Base-by-base conservation (phyloP, 2,329 filamentous ascomycete genomes). In the Xylariaceae sp. region DNA sequence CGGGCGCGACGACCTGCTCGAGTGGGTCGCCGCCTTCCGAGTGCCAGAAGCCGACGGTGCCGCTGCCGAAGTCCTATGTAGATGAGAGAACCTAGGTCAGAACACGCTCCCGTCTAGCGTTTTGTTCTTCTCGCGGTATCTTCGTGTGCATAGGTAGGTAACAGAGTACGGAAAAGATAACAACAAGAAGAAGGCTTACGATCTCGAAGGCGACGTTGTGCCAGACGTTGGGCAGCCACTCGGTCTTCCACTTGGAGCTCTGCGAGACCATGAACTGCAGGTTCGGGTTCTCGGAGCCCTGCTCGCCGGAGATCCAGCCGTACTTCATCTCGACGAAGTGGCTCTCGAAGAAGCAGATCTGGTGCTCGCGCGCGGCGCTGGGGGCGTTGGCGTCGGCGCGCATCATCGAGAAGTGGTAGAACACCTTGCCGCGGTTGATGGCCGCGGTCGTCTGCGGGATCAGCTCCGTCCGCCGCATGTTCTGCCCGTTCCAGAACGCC, bases 311-410 rank as follows among this genome's bases (percentile, higher is more conserved):
- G 49, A 86, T 77, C 81, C 82, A 85, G 50, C 88, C 88, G 58
- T 84, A 86, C 77, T 90, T 90, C 70, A 91, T 73, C 76, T 90
- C 88, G n/a, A 87, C 89, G 72, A 90, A 90, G 74, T 90, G 88
- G 69, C 78, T 83, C 74, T 89, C 87, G 74, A 85, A 86, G 71
- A 81, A 81, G 69, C 70, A 74, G 65, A 80, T 79, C 74, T 90
- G 88, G 73, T 91, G 88, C 76, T 91, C 88, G 59, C 86, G 81
- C 21, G 78, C 80, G 3, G 79, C 74, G 46, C 79, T 82, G 0
- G 88, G 88, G 2, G 85, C 77, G 67, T 90, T 89, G 43, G 75
- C 78, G 42, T 75, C 77, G 19, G 74, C 76, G 50, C 83, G 79
- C 78, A 83, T 84, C 62, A 91, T 80, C 55, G 81, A 86, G 74